Base-by-base conservation (phyloP, 176 grass and related monocot species). In the Avena atlantica region DNA sequence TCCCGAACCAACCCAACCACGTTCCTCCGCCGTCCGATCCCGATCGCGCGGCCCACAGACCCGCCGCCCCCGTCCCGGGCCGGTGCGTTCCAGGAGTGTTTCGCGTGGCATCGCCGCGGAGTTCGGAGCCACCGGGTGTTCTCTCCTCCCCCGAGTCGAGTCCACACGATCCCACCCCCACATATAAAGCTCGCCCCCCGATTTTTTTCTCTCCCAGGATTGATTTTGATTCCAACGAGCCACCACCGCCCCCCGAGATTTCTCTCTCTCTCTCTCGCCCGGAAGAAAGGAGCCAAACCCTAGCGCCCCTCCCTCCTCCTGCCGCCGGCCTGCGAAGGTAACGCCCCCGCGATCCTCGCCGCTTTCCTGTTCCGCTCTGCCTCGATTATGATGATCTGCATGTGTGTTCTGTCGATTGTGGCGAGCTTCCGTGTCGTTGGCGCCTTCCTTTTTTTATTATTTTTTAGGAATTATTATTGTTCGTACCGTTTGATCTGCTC, bases 251-350 rank as follows among this genome's bases (percentile, higher is more conserved):
- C 40, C 37, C 23, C 20, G 17, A 78, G 77, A 61, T 79, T 79
- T 42, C 58, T 79, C 17, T 49, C 44, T 79, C 17, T 49, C 44
- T 14, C 50, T 55, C 15, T 5, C 2, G 25, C 6, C 13, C 6
- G 14, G 24, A 31, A 55, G 2, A 42, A 42, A 42, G 45, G 8
- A 21, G 7, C 56, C 56, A 45, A 80, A 80, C 78, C 57, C 78
- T 80, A 80, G 78, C 78, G 58, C 14, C 15, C 17, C 4, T 19
- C 19, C 51, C 49, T 13, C 37, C n/a, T 45, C 37, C 76, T 42
- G 37, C 78, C 78, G 57, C 78, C 78, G 78, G 37, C 56, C 44
- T 66, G 63, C 61, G 4, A 56, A 77, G 74, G 74, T 77, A 55
- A 77, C 15, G 10, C 9, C 50, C 12, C 19, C 74, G 74, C 74